Base-by-base conservation (phyloP, 768 basidiomycete species). In the Strobilomyces dryophilus region DNA sequence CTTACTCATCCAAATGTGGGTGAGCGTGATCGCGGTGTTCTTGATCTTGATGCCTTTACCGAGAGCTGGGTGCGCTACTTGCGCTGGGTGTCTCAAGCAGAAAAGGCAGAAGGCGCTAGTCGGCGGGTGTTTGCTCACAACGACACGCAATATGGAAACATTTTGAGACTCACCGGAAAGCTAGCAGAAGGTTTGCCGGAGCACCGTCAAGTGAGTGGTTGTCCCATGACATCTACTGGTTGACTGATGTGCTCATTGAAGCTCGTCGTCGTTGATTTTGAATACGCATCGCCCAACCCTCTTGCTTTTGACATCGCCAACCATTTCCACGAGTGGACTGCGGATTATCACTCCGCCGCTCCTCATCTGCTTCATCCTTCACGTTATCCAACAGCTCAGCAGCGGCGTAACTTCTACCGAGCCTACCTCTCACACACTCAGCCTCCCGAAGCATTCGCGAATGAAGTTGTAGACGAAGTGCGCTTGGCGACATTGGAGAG, bases 201-300 rank as follows among this genome's bases (percentile, higher is more conserved):
- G 47, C 92, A 95, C 68, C 84, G 84, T 51, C 83, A 89, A 76
- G 90, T 92, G 60, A 52, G 62, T 58, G 75, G 69, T 24, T 40
- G 49, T 51, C 32, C 47, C 32, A 48, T 14, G 8, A 47, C 15
- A n/a, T 26, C 44, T 39, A 29, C 24, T 26, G 32, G 18, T n/a
- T 14, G 39, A 44, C 56, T 65, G 46, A 70, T 53, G 14, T 47
- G 11, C n/a, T 44, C 45, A n/a, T 40, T 20, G 37, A 57, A 95
- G 89, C 84, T 95, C 57, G 89, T 95, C 66, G 90, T 95, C 34
- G 93, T 97, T 57, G 97, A 99, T 72, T 98, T 98, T 66, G 97
- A 99, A 73, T 99, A 99, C 66, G 92, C 95, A 14, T 79, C 86
- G 0, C 87, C 90, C 5, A 98, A 98, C 65, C 87, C 95, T 24